These are phyloP conservation scores for Collybiopsis luxurians DNA, from an alignment of 768 basidiomycete genomes.

Conservation along the genomic window DNA sequence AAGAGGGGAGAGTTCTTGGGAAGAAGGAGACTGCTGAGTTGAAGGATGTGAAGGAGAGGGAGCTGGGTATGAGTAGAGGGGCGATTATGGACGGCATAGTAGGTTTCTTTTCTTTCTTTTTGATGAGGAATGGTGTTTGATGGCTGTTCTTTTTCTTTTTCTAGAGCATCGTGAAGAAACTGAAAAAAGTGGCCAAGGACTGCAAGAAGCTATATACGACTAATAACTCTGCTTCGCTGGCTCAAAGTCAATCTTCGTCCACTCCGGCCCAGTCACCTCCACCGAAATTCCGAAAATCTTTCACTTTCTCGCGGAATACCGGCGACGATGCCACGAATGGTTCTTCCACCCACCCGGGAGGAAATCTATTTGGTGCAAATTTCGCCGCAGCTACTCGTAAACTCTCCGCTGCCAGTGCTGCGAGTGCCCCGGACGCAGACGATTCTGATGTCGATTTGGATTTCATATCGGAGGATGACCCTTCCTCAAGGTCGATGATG, in stretches of 20 bases:
- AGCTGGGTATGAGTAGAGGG: not conserved
- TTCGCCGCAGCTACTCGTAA: conserved; percentile 62
- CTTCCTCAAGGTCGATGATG: conserved; percentile 7
- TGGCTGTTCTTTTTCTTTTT: not conserved
- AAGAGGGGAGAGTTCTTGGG: not conserved
- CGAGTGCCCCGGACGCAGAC: conserved; percentile 36
- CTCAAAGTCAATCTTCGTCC: conserved; percentile 28
- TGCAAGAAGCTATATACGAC: conserved; percentile 65
- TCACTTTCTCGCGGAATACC: not conserved
- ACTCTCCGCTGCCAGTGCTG: conserved; percentile 12
- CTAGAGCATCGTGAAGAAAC: conserved; percentile 76
- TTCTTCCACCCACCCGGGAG: conserved; percentile 19
- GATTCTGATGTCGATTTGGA: conserved; percentile 80
- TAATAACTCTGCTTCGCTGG: conserved; percentile 19
- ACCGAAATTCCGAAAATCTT: not conserved
- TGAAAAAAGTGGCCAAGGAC: conserved; percentile 82
- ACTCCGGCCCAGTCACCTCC: conserved; percentile 10
- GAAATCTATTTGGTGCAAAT: conserved; percentile 57
- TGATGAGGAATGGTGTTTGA: not conserved
- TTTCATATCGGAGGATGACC: conserved; percentile 52
- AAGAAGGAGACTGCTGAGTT: not conserved
- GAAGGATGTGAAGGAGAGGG: conserved; percentile 2
- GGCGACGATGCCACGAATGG: conserved; percentile 25
- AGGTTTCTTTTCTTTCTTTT: conserved; percentile 21
- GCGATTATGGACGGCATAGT: conserved; percentile 65